Base-by-base conservation (phyloP, 2,329 filamentous ascomycete genomes). In the Aspergillus candidus region DNA sequence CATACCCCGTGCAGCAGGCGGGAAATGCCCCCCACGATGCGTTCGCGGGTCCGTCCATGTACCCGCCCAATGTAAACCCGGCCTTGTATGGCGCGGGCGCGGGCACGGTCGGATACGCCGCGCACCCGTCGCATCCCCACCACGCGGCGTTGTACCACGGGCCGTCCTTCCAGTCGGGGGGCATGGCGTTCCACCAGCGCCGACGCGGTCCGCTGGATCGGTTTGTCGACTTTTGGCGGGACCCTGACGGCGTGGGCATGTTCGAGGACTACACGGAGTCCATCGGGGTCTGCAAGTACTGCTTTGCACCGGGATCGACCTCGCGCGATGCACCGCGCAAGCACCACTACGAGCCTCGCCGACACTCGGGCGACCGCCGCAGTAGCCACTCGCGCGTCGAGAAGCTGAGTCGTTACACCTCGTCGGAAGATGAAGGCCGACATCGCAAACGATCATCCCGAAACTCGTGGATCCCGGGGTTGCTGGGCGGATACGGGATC, bases 211-310 rank as follows among this genome's bases (percentile, higher is more conserved):
- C 80, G 0, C 67, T 83, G 1, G 70, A 69, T 32, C 74, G 69
- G 39, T 70, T 82, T 27, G 70, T 79, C 32, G 76, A 78, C 54
- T 83, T 75, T 70, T 82, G 76, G 76, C 79, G 73, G 57, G 80
- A 78, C 49, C 73, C 79, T 1, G 79, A 83, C 49, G 80, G 79
- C n/a, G 78, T 83, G 1, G 74, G 73, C 13, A 76, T 76, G 57
- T 83, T 81, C 67, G 80, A 84, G 60, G 79, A 83, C 57, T 84
- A 84, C 55, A 83, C 80, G 1, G 79, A 84, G 61, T 76, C 77
- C 47, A 83, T 82, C 53, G 80, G 80, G 15, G 76, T 83, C 2
- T 84, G 80, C 65, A 79, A 75, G 50, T 69, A 80, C 53, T 84
- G 80, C 59, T 84, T 84, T 55, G 79, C 82, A 47, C 79, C 80